Evolutionary conservation across 1,284 basidiomycete genomes (phyloP).

Genomic region (Cryptococcus jaspeensis): DNA sequence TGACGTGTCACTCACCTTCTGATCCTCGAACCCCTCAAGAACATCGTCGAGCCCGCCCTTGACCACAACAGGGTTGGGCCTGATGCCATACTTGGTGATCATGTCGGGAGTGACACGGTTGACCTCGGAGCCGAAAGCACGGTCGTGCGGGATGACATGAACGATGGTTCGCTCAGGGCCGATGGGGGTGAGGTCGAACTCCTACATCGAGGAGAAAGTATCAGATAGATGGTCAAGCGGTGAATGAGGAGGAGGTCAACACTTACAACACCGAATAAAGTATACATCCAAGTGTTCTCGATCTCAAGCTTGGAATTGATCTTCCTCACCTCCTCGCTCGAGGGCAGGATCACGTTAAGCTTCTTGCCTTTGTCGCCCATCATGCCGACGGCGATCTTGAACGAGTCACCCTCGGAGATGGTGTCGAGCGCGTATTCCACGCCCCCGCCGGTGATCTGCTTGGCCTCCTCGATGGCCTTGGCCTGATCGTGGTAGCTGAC

Average conservation of each 20-base stretch:
- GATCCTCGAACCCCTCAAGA: constrained; percentile 23
- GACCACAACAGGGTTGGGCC: constrained; percentile 30
- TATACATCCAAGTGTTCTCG: constrained; percentile 38
- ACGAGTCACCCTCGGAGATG: constrained; percentile 34
- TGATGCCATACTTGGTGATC: constrained; percentile 27
- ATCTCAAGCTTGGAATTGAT: constrained; percentile 30
- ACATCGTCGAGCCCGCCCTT: constrained; percentile 34
- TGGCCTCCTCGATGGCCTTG: constrained; percentile 24
- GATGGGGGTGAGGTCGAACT: constrained; percentile 34
- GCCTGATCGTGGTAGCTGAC: constrained; percentile 32
- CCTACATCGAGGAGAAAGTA: constrained; percentile 11
- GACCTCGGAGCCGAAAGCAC: constrained; percentile 27
- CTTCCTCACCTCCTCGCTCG: constrained; percentile 18
- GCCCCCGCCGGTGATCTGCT: constrained; percentile 36
- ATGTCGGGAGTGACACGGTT: constrained; percentile 22
- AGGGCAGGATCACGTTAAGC: constrained; percentile 33
- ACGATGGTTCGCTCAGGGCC: constrained; percentile 11
- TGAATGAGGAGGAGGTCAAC: neutral
- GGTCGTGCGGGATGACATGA: constrained; percentile 24
- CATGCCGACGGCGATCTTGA: constrained; percentile 25
- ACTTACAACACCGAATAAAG: constrained; percentile 33
- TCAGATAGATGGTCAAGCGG: neutral
- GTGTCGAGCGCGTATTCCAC: constrained; percentile 36
- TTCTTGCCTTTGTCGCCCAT: constrained; percentile 27
- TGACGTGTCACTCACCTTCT: constrained; percentile 21